phyloP scores from a whole-genome alignment of 768 basidiomycete species.

The Boletales sp. region DNA sequence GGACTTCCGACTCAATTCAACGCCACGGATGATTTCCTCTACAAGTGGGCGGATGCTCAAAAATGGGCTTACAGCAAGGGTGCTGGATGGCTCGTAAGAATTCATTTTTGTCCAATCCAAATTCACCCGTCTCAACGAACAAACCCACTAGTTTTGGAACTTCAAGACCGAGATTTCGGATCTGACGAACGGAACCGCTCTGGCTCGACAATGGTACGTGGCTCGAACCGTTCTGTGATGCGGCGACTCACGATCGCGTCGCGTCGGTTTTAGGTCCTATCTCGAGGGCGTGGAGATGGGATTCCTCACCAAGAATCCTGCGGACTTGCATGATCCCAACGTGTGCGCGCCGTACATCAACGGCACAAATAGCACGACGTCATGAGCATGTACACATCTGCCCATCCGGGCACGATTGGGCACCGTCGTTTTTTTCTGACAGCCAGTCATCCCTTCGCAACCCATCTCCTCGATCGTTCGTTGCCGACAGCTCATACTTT shows the following conservation, averaged over 20 bases:
- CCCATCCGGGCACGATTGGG: too few species aligned
- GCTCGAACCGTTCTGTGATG: too few species aligned
- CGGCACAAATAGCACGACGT: slow-evolving; percentile 7
- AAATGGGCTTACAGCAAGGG: slow-evolving; percentile 59
- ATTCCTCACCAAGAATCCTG: slow-evolving; percentile 63
- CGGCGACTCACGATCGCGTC: too few species aligned
- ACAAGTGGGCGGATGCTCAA: slow-evolving; percentile 73
- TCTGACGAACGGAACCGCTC: slow-evolving; percentile 39
- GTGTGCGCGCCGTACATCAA: slow-evolving; percentile 59
- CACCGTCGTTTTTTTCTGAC: too few species aligned
- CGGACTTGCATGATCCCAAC: slow-evolving; percentile 48
- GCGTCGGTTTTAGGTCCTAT: slow-evolving; percentile 54
- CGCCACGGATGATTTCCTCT: slow-evolving; percentile 60
- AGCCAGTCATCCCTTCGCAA: too few species aligned
- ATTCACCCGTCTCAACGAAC: not conserved
- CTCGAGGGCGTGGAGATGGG: slow-evolving; percentile 55
- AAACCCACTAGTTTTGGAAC: slow-evolving; percentile 60
- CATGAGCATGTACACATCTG: not conserved
- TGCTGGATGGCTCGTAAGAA: slow-evolving; percentile 64
- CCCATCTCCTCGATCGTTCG: too few species aligned
- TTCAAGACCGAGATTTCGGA: slow-evolving; percentile 65
- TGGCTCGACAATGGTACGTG: slow-evolving; percentile 63
- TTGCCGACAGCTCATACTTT: too few species aligned
- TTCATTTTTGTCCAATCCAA: not conserved
- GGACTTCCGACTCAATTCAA: slow-evolving; percentile 60